Base-by-base conservation (phyloP, 306 rosid species). In the Glycine tomentella region DNA sequence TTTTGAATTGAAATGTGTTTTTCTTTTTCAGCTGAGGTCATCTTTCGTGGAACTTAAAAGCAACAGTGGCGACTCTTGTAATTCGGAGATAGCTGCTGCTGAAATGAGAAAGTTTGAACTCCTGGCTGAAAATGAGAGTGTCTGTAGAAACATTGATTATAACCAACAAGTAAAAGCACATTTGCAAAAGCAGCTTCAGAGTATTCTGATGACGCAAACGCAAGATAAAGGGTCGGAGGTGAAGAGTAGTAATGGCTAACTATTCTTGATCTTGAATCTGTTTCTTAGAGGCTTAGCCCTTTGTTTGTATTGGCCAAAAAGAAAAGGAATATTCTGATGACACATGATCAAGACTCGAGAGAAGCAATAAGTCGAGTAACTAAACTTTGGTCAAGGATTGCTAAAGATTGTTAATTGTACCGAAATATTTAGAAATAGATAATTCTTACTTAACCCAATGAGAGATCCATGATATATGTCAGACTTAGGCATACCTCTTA, bases 171-270 rank as follows among this genome's bases (percentile, higher is more conserved):
- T 75, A 45, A 86, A 86, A 83, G 86, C 91, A 51, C 87, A 88
- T 49, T 81, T 91, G 82, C 88, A 89, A 50, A 88, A 79, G 81
- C 91, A 89, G 85, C 89, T 92, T 77, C 92, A 90, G 53, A 85
- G 40, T 74, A 76, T 89, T 25, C 31, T 25, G 31, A 75, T 75
- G 12, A 82, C 31, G 31, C 31, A 25, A 25, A 25, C 31, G 2
- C 31, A 25, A 25, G 31, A 25, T 25, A 25, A 25, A 2, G 31
- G 31, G 1, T 0, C 31, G 14, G 17, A 8, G 5, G 46, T 71
- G 6, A 66, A 63, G 33, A 77, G 38, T 25, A 25, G 31, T 44
- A 44, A 36, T 46, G 38, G 76, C 72, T 78, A 78, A 72, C n/a
- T 63, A 6, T 45, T 33, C 13, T 49, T 62, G 4, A 53, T 17